Evolutionary conservation across 2,329 filamentous ascomycete species (phyloP), one percentile per base, ranked within the genome.

Genomic region (Epichloe bromicola): DNA sequence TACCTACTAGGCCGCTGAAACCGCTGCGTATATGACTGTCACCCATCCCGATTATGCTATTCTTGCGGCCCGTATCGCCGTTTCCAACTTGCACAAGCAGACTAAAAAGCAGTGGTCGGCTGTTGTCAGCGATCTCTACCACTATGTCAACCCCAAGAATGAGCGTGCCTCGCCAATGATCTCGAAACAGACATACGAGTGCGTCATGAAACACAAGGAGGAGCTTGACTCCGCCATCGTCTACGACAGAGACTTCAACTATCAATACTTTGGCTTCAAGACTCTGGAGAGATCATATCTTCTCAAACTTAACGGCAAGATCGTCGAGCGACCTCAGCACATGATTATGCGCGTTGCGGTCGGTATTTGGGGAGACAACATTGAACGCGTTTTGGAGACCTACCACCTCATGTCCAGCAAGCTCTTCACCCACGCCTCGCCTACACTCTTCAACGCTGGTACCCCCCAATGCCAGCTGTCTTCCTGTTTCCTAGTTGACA

Each of bases 261-360:
- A 98, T 76, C 93, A 98, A 75, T 98, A 95, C 75, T 98, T 98
- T 64, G 93, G 93, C 57, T 98, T 98, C 83, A 98, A 98, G 81
- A 98, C 93, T 7, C 76, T 98, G 39, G 93, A 98, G 76, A 85
- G 93, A 54, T 98, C 93, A 64, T 98, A 98, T 65, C 84, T 98
- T 49, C 83, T 98, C 59, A 90, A 94, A 66, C 86, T 97, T 58
- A 80, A 96, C 62, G 90, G 89, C 67, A 95, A 96, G 74, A 88
- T 97, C 65, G 91, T 90, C 49, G 93, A 98, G 75, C 83, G 93
- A 63, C 93, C 93, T 43, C 93, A 98, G 72, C 93, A 98, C 74
- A 93, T 98, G 89, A 91, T 98, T 62, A 98, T 98, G 93, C 88
- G 93, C 79, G 93, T 98, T 50, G 82, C 93, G 60, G 91, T 98